These are phyloP conservation scores for Yueomyces sp. DNA, from an alignment of 805 yeast species.

Conservation along the genomic window DNA sequence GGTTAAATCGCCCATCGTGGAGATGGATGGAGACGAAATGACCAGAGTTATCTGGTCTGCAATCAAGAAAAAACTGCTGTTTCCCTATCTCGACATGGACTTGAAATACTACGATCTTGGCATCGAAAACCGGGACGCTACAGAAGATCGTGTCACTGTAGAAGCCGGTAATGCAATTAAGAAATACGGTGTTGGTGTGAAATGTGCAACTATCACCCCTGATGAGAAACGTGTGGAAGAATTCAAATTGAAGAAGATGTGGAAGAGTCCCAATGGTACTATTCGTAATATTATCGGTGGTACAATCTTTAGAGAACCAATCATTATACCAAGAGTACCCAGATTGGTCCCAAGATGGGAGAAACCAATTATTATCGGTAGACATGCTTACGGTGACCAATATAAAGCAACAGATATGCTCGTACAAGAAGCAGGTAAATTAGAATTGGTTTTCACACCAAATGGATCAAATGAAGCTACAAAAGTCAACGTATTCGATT, in stretches of 20 bases:
- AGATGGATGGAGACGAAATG: constrained; percentile 79
- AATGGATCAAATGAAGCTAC: constrained; percentile 35
- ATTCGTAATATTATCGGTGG: constrained; percentile 72
- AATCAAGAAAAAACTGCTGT: constrained; percentile 53
- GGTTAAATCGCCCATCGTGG: constrained; percentile 64
- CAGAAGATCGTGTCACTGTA: constrained; percentile 59
- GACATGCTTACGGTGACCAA: constrained; percentile 81
- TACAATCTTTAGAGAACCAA: constrained; percentile 76
- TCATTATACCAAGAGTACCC: constrained; percentile 66
- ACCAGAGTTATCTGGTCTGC: constrained; percentile 73
- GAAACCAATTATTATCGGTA: constrained; percentile 70
- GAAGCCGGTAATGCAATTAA: constrained; percentile 70
- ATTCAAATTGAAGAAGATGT: constrained; percentile 63
- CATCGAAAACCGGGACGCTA: constrained; percentile 51
- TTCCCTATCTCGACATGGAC: constrained; percentile 60
- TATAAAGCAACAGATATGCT: constrained; percentile 69
- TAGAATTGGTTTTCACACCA: constrained; percentile 57
- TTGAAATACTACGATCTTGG: constrained; percentile 67
- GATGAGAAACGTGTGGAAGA: constrained; percentile 72
- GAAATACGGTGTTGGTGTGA: constrained; percentile 66
- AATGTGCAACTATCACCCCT: constrained; percentile 79
- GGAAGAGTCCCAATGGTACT: constrained; percentile 80
- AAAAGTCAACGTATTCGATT: constrained; percentile 39
- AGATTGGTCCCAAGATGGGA: constrained; percentile 71
- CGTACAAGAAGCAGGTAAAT: constrained; percentile 45